Base-by-base conservation (phyloP, 2,329 filamentous ascomycete genomes). In the Coniochaeta ligniaria region DNA sequence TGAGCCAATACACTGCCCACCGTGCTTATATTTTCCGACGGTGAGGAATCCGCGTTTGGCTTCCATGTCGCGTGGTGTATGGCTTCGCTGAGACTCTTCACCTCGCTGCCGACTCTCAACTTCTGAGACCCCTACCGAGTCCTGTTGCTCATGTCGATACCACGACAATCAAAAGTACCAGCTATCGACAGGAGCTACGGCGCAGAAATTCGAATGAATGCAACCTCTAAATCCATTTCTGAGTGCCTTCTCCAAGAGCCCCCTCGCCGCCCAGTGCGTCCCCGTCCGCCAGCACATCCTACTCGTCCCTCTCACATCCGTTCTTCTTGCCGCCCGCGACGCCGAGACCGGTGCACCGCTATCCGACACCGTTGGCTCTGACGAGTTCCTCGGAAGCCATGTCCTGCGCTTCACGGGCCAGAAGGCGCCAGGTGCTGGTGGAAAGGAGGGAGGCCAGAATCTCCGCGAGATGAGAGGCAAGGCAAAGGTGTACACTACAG, bases 211-310 rank as follows among this genome's bases (percentile, higher is more conserved):
- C 65, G 71, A 72, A 68, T 72, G 89, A 87, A 96, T 96, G 93
- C 93, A 93, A 88, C 92, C 95, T 81, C 84, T 98, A 87, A 99
- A 99, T 80, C 95, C 95, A 75, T 98, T 97, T 79, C 84, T 99
- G 76, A 89, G 91, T 82, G 92, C 94, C 83, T 98, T 99, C 87
- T 97, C 97, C 84, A 92, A 92, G 81, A 98, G 92, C 85, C 87
- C 91, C 75, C 84, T 97, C 73, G 89, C 90, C 68, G 82, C 89
- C 70, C 94, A 98, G 87, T 98, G 95, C 82, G 86, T 88, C 65
- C 93, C 95, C 60, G 84, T 92, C 66, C 90, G 95, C 75, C 91
- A 96, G 75, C 91, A 98, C 81, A 87, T 99, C 69, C 85, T 99
- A 60, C 88, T 99, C 58, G 94, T 98, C 41, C 95, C 95, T 55